Percentiles rank a stretch among this genome's conserved stretches.
Evolutionary conservation across 371 early-diverging fungal genomes (phyloP).

Genomic region (Chytridium lagenaria): DNA sequence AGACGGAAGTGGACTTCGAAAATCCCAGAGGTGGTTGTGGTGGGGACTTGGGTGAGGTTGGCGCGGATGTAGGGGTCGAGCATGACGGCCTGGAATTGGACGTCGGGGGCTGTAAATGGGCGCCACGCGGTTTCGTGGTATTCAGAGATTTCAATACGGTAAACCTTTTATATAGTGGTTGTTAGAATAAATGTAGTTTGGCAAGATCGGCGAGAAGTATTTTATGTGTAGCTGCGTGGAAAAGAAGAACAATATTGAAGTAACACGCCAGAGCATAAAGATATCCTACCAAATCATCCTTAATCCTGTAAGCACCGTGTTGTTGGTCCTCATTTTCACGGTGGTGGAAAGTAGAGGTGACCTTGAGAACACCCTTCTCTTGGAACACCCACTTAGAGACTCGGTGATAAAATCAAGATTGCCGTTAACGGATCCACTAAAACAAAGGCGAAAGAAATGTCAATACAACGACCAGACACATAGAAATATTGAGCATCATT

Average conservation of each 20-base stretch:
- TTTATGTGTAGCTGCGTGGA: not conserved
- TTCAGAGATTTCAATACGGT: conserved; percentile 78
- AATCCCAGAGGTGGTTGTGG: conserved; percentile 43
- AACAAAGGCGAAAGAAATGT: not conserved
- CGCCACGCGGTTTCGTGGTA: conserved; percentile 81
- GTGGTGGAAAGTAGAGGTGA: conserved; percentile 69
- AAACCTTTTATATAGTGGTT: too few species aligned
- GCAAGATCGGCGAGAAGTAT: not conserved
- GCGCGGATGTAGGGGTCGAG: conserved; percentile 94
- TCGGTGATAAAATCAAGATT: conserved; percentile 78
- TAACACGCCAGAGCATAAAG: not conserved
- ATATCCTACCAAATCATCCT: conserved; percentile 79
- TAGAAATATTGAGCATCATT: too few species aligned
- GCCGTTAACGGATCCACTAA: conserved; percentile 52
- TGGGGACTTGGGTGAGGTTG: conserved; percentile 65
- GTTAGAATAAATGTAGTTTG: too few species aligned
- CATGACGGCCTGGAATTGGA: conserved; percentile 94
- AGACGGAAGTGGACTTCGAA: conserved; percentile 70
- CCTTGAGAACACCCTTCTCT: conserved; percentile 86
- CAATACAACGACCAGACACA: not conserved
- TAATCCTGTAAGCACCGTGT: conserved; percentile 82
- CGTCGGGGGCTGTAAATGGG: conserved; percentile 62
- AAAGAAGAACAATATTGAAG: too few species aligned
- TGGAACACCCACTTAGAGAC: conserved; percentile 90
- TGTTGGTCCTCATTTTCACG: conserved; percentile 68